Percentiles rank a stretch among this genome's conserved stretches.
Conservation (phyloP, 495 filamentous ascomycete genomes). For the Daldinia vernicosa region DNA sequence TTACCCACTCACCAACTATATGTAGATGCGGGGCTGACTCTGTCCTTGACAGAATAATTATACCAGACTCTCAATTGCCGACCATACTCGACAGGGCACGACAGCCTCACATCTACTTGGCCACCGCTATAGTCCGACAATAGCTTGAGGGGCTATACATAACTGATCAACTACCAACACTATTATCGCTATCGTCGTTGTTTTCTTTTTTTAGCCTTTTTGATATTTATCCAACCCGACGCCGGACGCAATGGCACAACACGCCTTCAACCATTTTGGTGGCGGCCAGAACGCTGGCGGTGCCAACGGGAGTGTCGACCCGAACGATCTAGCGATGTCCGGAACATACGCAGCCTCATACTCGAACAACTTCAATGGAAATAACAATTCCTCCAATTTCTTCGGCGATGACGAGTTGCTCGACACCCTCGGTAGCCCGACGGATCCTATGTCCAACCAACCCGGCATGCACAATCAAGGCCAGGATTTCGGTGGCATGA, state of each 20-base stretch:
- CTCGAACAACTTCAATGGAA: conserved; percentile 54
- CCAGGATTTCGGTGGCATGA: conserved; percentile 58
- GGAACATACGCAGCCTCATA: conserved; percentile 51
- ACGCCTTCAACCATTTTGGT: conserved; percentile 71
- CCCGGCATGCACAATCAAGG: conserved; percentile 58
- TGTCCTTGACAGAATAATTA: conserved; percentile 40
- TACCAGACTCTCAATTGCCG: conserved; percentile 12
- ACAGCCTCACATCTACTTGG: neutral
- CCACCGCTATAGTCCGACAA: neutral
- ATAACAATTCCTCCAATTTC: conserved; percentile 50
- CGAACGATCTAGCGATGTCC: conserved; percentile 82
- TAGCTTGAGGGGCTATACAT: neutral
- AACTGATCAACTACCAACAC: neutral
- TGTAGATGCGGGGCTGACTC: conserved; percentile 45
- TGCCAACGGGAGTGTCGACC: conserved; percentile 73
- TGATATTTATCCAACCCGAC: conserved; percentile 15
- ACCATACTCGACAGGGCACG: neutral
- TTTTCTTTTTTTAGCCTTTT: conserved; percentile 2
- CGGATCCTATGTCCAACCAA: conserved; percentile 52
- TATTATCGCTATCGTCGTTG: neutral
- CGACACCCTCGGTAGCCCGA: conserved; percentile 63
- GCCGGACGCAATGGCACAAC: conserved; percentile 61
- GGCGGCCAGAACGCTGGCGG: conserved; percentile 65
- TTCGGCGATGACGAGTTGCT: conserved; percentile 73
- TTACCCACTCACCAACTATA: conserved; percentile 31